A percentile compares a stretch with the other conserved stretches of the same genome.
Conservation (phyloP, 192 early-diverging fungal genomes). For the Gonapodya sp. region DNA sequence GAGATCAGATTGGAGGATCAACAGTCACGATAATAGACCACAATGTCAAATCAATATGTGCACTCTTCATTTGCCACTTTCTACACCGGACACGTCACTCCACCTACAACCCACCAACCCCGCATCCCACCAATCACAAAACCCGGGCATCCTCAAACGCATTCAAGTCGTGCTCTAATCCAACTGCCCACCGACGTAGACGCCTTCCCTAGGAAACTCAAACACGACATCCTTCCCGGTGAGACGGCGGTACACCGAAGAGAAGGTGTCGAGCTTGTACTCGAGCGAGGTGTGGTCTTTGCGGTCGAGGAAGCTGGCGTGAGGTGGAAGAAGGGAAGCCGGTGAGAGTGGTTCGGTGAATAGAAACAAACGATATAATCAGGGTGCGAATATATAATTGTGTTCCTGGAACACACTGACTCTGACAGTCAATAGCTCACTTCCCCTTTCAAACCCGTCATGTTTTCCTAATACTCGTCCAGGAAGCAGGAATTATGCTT, state of each 20-base stretch:
- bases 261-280: slow-evolving; percentile 98
- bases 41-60: background rate
- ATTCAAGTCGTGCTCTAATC: background rate
- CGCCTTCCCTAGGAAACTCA: slow-evolving; percentile 65
- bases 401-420: background rate
- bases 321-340: background rate
- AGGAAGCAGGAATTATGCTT: background rate
- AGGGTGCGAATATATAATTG: slow-evolving; percentile 3
- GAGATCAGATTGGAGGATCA: too few relatives aligned
- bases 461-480: too few relatives aligned
- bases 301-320: slow-evolving; percentile 75
- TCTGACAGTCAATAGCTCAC: too few relatives aligned
- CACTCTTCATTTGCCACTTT: background rate
- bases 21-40: too few relatives aligned
- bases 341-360: background rate
- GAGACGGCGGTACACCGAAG: slow-evolving; percentile 85
- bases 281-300: slow-evolving; percentile 96
- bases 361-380: too few relatives aligned
- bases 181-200: background rate
- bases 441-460: too few relatives aligned
- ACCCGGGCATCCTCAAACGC: too few relatives aligned
- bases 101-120: background rate
- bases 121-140: too few relatives aligned
- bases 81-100: background rate
- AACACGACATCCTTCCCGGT: slow-evolving; percentile 98